Base-by-base conservation (phyloP, 192 early-diverging fungal species). In the Coemansia sp. region DNA sequence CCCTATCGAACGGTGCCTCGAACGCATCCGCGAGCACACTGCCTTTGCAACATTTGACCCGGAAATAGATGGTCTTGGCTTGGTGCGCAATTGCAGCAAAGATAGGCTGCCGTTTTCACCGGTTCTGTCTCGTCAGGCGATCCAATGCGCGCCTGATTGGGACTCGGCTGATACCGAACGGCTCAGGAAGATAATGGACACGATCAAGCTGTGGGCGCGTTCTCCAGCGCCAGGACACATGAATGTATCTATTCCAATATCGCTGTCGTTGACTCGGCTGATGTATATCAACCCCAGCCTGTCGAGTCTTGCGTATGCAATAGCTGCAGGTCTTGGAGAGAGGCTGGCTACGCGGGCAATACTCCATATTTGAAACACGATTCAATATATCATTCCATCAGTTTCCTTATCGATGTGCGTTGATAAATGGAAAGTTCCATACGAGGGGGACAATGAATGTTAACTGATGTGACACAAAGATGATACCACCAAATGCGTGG, bases 1-100 rank as follows among this genome's bases (percentile, higher is more conserved):
- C 31, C 75, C 75, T 6, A 69, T 72, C 9, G 75, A 72, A 22
- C 63, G 54, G 33, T 79, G 75, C 33, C 53, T 79, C 54, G 62
- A 65, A 54, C 58, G 75, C 34, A 79, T 79, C 25, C 57, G 53
- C 34, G 22, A 56, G 44, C 67, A 79, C 34, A 59, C 75, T 0
- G 56, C 28, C 27, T 79, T 79, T 33, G 60, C 66, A 38, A 66
- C 70, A 3, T 79, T 79, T 50, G 75, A 79, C 45, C 68, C 75
- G 0, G 33, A 40, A 25, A 25, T 68, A 13, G 65, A 68, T 17
- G 9, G 10, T 4, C 61, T 53, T 20, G 20, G 22, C 23, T 28
- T 78, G 25, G 62, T 68, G 28, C 57, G 75, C n/a, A 54, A 72
- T 27, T 2, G 22, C 3, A 37, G 10, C 11, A 38, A 62, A 22